Evolutionary conservation across 345 rosid genomes (phyloP).

Genomic region (Streptanthus diversifolius): DNA sequence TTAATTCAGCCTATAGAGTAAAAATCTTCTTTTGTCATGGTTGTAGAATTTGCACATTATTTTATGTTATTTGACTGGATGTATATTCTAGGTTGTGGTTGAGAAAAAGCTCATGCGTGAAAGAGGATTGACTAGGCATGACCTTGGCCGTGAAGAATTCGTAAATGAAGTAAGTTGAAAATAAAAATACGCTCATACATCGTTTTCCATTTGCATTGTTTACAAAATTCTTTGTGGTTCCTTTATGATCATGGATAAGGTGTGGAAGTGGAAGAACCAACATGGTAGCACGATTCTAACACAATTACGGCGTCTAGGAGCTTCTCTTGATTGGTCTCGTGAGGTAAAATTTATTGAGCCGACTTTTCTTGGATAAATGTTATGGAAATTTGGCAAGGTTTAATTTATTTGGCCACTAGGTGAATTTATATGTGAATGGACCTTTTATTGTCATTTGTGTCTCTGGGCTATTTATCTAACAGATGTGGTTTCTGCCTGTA

Average conservation of each 20-base stretch:
- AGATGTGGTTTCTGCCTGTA: constrained; percentile 16
- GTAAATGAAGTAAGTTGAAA: constrained; percentile 62
- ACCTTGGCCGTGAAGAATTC: constrained; percentile 83
- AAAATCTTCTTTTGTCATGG: not conserved
- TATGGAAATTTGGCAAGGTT: not conserved
- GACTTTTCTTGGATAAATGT: not conserved
- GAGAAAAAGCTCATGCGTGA: constrained; percentile 94
- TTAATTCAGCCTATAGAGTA: not conserved
- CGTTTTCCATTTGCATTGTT: not conserved
- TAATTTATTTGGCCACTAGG: not conserved
- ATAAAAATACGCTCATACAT: not conserved
- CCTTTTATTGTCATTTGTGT: not conserved
- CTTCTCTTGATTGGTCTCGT: constrained; percentile 98
- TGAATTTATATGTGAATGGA: not conserved
- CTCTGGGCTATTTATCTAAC: not conserved
- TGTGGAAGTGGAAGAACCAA: constrained; percentile 88
- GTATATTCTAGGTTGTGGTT: constrained; percentile 69
- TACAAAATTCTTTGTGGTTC: not conserved
- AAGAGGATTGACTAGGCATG: constrained; percentile 68
- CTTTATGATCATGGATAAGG: constrained; percentile 43
- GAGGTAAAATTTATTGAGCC: constrained; percentile 52
- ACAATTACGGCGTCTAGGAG: constrained; percentile 77
- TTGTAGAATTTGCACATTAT: constrained; percentile 3
- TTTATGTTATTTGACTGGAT: not conserved
- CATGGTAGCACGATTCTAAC: constrained; percentile 71